Evolutionary conservation across 805 yeast species (phyloP).

Genomic region (Pichia heedii): DNA sequence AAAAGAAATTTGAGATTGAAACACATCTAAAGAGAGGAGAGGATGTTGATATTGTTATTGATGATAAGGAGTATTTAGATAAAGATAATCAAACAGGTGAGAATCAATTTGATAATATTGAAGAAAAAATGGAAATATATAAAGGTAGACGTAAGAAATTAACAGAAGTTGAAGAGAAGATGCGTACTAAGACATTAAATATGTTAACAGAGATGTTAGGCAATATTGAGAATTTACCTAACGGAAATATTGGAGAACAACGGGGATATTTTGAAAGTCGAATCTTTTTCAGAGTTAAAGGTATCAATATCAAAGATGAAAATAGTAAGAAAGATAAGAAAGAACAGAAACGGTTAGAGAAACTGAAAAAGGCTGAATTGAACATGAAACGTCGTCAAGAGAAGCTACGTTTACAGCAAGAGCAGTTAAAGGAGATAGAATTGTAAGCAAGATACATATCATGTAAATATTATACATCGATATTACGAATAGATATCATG

Average conservation of each 20-base stretch:
- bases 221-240: conserved; percentile 19
- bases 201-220: conserved; percentile 19
- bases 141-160: conserved; percentile 7
- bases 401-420: conserved; percentile 12
- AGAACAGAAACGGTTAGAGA: conserved; percentile 24
- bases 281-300: conserved; percentile 14
- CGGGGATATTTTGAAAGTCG: conserved; percentile 16
- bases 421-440: conserved; percentile 7
- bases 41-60: conserved; percentile 33
- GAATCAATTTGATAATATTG: neutral
- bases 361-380: conserved; percentile 29
- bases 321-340: conserved; percentile 21
- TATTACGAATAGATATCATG: no score
- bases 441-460: no score
- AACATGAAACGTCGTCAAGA: conserved; percentile 14
- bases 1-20: conserved; percentile 43
- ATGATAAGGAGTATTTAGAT: conserved; percentile 27
- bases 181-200: conserved; percentile 27
- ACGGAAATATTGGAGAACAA: conserved; percentile 15
- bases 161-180: conserved; percentile 25
- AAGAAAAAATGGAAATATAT: neutral
- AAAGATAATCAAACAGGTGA: conserved; percentile 8
- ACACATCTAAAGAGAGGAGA: conserved; percentile 36
- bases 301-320: conserved; percentile 6
- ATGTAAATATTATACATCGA: no score